A percentile compares a stretch with the other conserved stretches of the same genome.
Conservation (phyloP, 371 early-diverging fungal genomes). For the Apophysomyces elegans region DNA sequence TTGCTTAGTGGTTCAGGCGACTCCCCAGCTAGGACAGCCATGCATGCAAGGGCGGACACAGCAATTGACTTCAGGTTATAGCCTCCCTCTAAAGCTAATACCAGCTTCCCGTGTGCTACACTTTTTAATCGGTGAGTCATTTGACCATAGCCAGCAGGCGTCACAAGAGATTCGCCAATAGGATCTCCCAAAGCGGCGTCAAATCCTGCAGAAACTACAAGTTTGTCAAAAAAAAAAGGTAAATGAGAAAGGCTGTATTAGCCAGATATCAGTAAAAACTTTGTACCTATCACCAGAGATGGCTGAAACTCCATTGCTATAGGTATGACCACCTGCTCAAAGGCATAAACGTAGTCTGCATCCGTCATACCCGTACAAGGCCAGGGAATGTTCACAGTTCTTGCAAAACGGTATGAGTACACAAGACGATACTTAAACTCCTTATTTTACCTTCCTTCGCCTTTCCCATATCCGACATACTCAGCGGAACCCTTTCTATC, state of each 20-base stretch:
- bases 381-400: slow-evolving; percentile 93
- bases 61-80: slow-evolving; percentile 80
- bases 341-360: slow-evolving; percentile 86
- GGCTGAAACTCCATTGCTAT: slow-evolving; percentile 84
- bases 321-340: slow-evolving; percentile 80
- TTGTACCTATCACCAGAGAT: slow-evolving; percentile 76
- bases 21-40: slow-evolving; percentile 72
- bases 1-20: slow-evolving; percentile 47
- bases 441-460: slow-evolving; percentile 65
- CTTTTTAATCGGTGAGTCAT: slow-evolving; percentile 83
- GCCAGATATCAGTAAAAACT: not conserved
- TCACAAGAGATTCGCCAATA: slow-evolving; percentile 83
- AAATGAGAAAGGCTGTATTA: not conserved
- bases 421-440: not conserved
- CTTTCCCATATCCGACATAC: slow-evolving; percentile 64
- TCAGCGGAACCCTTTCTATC: slow-evolving; percentile 56
- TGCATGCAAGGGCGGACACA: slow-evolving; percentile 77
- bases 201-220: slow-evolving; percentile 84
- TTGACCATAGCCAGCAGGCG: slow-evolving; percentile 83
- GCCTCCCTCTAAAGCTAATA: slow-evolving; percentile 84
- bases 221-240: not conserved
- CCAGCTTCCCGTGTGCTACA: slow-evolving; percentile 75
- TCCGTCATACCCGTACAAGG: slow-evolving; percentile 77
- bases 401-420: slow-evolving; percentile 19
- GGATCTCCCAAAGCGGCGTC: slow-evolving; percentile 89